Evolutionary conservation across 78 protist species (phyloP), one percentile per base, ranked within the genome.

Genomic region (Dictyostelium purpureum): DNA sequence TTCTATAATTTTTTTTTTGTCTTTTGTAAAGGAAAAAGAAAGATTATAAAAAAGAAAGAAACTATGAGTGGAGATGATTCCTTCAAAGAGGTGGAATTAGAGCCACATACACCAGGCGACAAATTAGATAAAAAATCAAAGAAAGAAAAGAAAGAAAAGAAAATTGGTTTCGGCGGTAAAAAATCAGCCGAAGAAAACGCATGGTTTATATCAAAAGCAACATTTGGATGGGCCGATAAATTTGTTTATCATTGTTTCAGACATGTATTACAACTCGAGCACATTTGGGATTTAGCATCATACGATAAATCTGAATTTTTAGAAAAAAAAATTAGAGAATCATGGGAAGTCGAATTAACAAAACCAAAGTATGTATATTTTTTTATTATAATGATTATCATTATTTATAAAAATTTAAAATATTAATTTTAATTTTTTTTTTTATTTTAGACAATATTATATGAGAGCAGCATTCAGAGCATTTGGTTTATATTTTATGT

Each of bases 281-380:
- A 82, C 57, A 52, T 83, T 59, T 73, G 76, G 80, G 51, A 85
- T 73, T 49, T 85, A 56, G 91, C 91, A n/a, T 31, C 74, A 12
- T 85, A 57, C 37, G 91, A 85, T 73, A 70, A 35, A 42, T 51
- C 91, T 1, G 79, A 51, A 42, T 33, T 21, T 45, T 24, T 85
- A 31, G 14, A 56, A 19, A 59, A 54, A 2, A 73, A 45, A 66
- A 85, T 85, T 28, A 9, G 10, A 66, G 26, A 21, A 10, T 26
- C 77, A 59, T 85, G 91, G 91, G 75, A 70, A 33, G 51, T 33
- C 1, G 82, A 85, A 45, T 33, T 31, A 10, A 45, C 24, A 19
- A 70, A 73, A 33, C 81, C 91, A 28, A 37, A 85, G 73, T 79
- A 79, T 26, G 73, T 79, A 31, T 28, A 18, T 7, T 26, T 61